Percentiles rank a stretch among this genome's conserved stretches.
Conservation (phyloP, 352 stramenopile genomes). For the Pythium periplocum region DNA sequence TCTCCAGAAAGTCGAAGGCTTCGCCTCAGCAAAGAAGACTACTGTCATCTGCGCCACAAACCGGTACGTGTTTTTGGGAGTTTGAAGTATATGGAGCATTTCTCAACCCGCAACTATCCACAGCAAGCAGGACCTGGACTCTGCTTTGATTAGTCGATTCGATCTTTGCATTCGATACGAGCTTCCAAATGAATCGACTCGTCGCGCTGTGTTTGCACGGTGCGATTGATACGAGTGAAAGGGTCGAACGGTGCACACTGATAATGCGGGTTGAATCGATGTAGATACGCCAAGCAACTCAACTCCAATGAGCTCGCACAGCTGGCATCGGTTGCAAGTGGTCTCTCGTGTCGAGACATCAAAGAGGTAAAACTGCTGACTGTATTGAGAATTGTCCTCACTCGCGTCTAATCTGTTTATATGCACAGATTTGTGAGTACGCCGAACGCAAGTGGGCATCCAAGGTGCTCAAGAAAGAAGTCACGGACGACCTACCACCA, state of each 20-base stretch:
- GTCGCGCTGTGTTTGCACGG: conserved; percentile 83
- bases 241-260: no score
- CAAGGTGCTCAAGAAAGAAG: conserved; percentile 83
- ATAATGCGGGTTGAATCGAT: no score
- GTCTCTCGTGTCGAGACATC: conserved; percentile 92
- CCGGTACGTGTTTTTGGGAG: conserved; percentile 25
- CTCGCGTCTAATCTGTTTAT: not conserved
- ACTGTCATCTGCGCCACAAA: conserved; percentile 92
- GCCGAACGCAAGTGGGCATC: conserved; percentile 91
- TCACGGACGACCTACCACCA: conserved; percentile 62
- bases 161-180: conserved; percentile 91
- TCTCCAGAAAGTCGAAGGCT: conserved; percentile 91
- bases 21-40: conserved; percentile 90
- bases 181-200: conserved; percentile 79
- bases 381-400: not conserved
- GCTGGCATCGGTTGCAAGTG: conserved; percentile 68
- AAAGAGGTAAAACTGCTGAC: conserved; percentile 74
- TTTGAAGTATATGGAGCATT: not conserved
- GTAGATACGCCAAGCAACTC: conserved; percentile 89
- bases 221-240: conserved; percentile 20
- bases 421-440: conserved; percentile 86
- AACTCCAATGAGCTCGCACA: conserved; percentile 60
- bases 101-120: no score
- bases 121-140: conserved; percentile 92
- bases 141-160: conserved; percentile 91